Conservation (phyloP, 352 stramenopile species). For the Phytophthora uliginosa region DNA sequence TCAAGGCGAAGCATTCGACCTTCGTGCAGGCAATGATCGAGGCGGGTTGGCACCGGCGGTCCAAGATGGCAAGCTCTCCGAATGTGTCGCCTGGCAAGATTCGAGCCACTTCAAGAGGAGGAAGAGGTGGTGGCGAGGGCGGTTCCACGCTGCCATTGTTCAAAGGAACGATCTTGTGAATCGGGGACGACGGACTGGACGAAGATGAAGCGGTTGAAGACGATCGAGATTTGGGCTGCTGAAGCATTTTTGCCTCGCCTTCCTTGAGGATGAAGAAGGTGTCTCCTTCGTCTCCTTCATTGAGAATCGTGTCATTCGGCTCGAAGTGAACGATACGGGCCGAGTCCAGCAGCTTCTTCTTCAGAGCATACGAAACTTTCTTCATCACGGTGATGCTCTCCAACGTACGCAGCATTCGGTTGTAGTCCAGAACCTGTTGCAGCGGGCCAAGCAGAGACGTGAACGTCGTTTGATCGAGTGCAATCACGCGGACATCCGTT, state of each 20-base stretch:
- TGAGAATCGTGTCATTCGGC: conserved; percentile 51
- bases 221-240: conserved; percentile 40
- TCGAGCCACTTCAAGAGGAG: conserved; percentile 44
- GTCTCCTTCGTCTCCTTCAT: conserved; percentile 56
- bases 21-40: conserved; percentile 68
- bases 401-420: conserved; percentile 59
- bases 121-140: background rate
- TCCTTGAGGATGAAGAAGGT: conserved; percentile 76
- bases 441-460: conserved; percentile 91
- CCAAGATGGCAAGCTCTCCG: conserved; percentile 66
- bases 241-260: conserved; percentile 51
- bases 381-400: conserved; percentile 69
- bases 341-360: conserved; percentile 57
- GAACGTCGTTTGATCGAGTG: conserved; percentile 94
- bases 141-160: conserved; percentile 11
- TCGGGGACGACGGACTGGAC: conserved; percentile 22
- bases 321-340: conserved; percentile 54
- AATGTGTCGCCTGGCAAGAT: conserved; percentile 70
- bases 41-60: conserved; percentile 66
- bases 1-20: conserved; percentile 80
- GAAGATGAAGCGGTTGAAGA: conserved; percentile 18
- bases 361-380: conserved; percentile 43
- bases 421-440: conserved; percentile 86
- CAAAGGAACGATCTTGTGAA: conserved; percentile 18
- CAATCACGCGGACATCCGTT: conserved; percentile 59